Conservation (phyloP, 306 rosid genomes). For the Lathyrus oleraceus region DNA sequence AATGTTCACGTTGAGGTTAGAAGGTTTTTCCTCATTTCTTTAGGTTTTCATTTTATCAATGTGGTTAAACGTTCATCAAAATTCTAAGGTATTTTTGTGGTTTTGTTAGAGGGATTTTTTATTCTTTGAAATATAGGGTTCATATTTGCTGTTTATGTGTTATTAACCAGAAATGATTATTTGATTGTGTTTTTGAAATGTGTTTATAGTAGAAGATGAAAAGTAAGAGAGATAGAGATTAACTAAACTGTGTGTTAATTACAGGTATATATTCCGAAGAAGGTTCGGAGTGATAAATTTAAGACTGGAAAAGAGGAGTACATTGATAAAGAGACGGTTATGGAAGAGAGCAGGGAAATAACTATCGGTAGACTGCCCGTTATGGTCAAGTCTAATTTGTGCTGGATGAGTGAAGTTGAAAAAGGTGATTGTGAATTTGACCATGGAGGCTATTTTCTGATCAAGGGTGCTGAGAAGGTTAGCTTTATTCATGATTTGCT, state of each 20-base stretch:
- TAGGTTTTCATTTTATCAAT: not conserved
- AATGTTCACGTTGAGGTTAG: conserved; percentile 59
- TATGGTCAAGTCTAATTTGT: conserved; percentile 88
- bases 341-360: conserved; percentile 54
- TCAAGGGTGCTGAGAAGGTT: conserved; percentile 97
- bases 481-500: conserved; percentile 18
- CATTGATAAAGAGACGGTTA: conserved; percentile 42
- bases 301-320: conserved; percentile 74
- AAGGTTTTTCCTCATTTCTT: not conserved
- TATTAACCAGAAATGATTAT: not conserved
- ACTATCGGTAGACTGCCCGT: conserved; percentile 81
- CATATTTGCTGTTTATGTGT: conserved; percentile 24
- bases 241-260: not conserved
- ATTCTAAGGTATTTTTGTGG: not conserved
- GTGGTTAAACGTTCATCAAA: not conserved
- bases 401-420: conserved; percentile 78
- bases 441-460: conserved; percentile 84
- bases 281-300: conserved; percentile 74
- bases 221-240: not conserved
- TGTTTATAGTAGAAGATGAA: not conserved
- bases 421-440: conserved; percentile 87
- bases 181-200: not conserved
- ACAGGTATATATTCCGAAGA: conserved; percentile 60
- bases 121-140: not conserved
- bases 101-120: not conserved